Base-by-base conservation (phyloP, 768 basidiomycete species). In the Chlorophyllum brunneum region DNA sequence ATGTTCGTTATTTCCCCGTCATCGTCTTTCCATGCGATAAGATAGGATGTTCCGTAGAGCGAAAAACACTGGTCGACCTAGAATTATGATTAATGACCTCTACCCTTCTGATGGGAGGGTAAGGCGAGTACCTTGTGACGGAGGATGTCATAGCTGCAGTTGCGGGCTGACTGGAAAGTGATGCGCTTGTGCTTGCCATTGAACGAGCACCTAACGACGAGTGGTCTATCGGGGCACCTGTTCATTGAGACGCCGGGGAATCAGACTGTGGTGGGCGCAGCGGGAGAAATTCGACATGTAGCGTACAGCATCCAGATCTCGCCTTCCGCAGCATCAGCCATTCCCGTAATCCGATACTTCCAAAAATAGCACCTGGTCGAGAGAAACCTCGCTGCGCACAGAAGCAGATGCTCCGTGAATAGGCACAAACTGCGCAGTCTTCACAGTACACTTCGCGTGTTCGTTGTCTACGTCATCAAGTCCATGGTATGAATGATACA, bases 61-160 rank as follows among this genome's bases (percentile, higher is more conserved):
- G 85, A 78, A 64, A 92, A 97, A 55, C 85, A 86, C 62, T 91
- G 85, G 59, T 92, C 91, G 29, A 97, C 79, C 94, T 95, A 61
- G 44, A 44, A 30, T 26, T 43, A 24, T 52, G 30, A 54, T 33
- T 40, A 52, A 47, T 43, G 31, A 47, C 34, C 42, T 26, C 23
- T 40, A 43, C 36, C 48, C n/a, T n/a, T n/a, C n/a, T n/a, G n/a
- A n/a, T n/a, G 11, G 15, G 45, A 48, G 44, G 46, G 16, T 22
- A 34, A 9, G 26, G 33, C 61, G 79, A 58, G 11, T 65, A 92
- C 94, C 74, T 85, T 87, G 41, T 72, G 74, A 61, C 83, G 78
- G 37, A 97, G 75, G 18, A 86, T 71, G 48, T 88, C 82, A 61
- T 84, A 90, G 2, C 83, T 82, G 65, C 91, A 95, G 51, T 85